phyloP scores from a whole-genome alignment of 1,284 basidiomycete genomes.

The Vanrija sp. region DNA sequence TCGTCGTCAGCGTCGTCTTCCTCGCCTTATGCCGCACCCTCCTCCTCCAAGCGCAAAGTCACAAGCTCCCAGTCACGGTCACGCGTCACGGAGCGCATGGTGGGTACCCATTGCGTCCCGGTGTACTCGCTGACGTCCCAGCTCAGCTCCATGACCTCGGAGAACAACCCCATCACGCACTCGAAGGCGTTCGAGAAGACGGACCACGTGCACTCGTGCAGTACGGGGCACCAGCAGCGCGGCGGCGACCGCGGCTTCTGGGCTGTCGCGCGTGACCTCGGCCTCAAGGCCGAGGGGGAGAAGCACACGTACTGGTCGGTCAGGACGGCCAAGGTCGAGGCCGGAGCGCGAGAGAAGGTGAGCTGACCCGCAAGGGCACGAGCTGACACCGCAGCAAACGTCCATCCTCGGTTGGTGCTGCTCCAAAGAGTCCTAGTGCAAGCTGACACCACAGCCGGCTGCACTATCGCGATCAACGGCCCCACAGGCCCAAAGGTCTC shows the following conservation, averaged over 20 bases:
- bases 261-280: conserved; percentile 1
- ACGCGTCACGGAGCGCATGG: conserved; percentile 34
- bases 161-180: conserved; percentile 42
- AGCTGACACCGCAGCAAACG: not conserved
- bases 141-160: conserved; percentile 31
- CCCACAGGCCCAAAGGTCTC: conserved; percentile 43
- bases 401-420: not conserved
- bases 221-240: conserved; percentile 44
- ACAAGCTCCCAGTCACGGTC: not conserved
- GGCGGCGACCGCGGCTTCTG: conserved; percentile 36
- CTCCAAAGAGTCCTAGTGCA: not conserved
- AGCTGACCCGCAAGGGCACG: not conserved
- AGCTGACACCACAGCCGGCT: conserved; percentile 27
- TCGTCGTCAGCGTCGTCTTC: not conserved
- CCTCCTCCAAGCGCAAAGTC: not conserved
- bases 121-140: conserved; percentile 7
- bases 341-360: conserved; percentile 36
- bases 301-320: conserved; percentile 42
- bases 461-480: conserved; percentile 48
- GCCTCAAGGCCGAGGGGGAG: conserved; percentile 12
- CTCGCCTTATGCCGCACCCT: not conserved
- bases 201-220: conserved; percentile 40
- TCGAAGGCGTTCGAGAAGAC: conserved; percentile 38
- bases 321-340: conserved; percentile 37
- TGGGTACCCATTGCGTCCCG: not conserved